Percentiles rank a stretch among this genome's conserved stretches.
These are phyloP conservation scores for Clitopilus passeckerianus DNA, from an alignment of 768 basidiomycete species.

Conservation along the genomic window DNA sequence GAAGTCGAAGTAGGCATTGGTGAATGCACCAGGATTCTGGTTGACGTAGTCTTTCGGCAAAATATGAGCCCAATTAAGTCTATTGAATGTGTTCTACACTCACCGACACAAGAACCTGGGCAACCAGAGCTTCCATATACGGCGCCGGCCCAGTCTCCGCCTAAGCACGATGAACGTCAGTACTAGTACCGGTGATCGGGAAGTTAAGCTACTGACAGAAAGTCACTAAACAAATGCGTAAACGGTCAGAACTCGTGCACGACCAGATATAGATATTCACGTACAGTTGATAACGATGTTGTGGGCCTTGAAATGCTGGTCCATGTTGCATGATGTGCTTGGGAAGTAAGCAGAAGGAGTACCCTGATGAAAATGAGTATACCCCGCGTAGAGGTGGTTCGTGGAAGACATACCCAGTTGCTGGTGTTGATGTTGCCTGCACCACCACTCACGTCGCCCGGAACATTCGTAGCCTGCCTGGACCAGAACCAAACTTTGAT, in stretches of 20 bases:
- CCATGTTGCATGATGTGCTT: conserved; percentile 50
- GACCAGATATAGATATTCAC: conserved; percentile 8
- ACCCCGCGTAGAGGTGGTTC: not conserved
- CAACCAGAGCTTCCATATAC: conserved; percentile 44
- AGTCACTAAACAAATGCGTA: conserved; percentile 31
- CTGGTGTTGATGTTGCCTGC: conserved; percentile 38
- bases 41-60: conserved; percentile 49
- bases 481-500: conserved; percentile 77
- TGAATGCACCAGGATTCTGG: conserved; percentile 63
- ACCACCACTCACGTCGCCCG: conserved; percentile 40
- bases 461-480: conserved; percentile 35
- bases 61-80: not conserved
- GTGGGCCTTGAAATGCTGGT: conserved; percentile 46
- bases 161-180: conserved; percentile 19
- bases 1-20: conserved; percentile 69
- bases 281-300: conserved; percentile 62
- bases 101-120: conserved; percentile 47
- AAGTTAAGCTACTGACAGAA: conserved; percentile 42
- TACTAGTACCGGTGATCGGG: too few relatives aligned
- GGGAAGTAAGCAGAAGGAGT: conserved; percentile 61
- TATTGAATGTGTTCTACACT: conserved; percentile 14
- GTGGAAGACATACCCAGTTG: conserved; percentile 39
- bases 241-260: not conserved
- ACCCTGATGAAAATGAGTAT: conserved; percentile 31
- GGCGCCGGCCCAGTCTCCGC: conserved; percentile 55